Conservation (phyloP, 176 grass and related monocot genomes). For the Cymbopogon citratus region DNA sequence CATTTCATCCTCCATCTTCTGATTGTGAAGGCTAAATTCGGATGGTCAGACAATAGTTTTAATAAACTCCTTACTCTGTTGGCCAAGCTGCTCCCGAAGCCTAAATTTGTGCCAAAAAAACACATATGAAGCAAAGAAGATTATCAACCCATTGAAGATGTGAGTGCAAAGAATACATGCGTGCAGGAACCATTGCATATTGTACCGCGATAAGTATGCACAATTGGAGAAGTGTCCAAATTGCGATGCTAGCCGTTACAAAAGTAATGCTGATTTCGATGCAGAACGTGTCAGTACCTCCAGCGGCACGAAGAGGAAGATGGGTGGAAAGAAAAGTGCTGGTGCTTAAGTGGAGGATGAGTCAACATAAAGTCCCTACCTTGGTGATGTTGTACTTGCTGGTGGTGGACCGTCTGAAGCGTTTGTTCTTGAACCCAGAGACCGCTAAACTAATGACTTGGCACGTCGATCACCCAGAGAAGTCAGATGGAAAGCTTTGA, state of each 20-base stretch:
- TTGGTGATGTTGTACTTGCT: too few relatives aligned
- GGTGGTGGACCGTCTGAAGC: too few relatives aligned
- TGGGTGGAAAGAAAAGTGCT: too few relatives aligned
- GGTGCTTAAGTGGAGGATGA: too few relatives aligned
- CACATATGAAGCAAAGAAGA: not conserved
- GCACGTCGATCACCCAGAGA: too few relatives aligned
- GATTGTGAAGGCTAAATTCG: not conserved
- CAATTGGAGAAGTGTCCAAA: not conserved
- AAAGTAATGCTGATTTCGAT: not conserved
- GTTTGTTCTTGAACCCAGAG: too few relatives aligned
- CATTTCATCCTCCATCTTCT: not conserved
- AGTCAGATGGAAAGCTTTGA: not conserved
- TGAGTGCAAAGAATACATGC: not conserved
- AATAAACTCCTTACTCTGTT: not conserved
- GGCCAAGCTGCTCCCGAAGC: not conserved
- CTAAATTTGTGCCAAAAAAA: not conserved
- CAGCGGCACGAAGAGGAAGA: too few relatives aligned
- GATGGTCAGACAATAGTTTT: not conserved
- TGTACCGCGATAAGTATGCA: too few relatives aligned
- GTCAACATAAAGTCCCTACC: too few relatives aligned
- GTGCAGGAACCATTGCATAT: not conserved
- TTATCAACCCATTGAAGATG: not conserved
- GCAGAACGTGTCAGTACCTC: too few relatives aligned
- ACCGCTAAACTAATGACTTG: too few relatives aligned
- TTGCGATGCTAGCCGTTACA: not conserved